Evolutionary conservation across 2,329 filamentous ascomycete species (phyloP), one percentile per base, ranked within the genome.

Genomic region (Fusarium praegraminearum): DNA sequence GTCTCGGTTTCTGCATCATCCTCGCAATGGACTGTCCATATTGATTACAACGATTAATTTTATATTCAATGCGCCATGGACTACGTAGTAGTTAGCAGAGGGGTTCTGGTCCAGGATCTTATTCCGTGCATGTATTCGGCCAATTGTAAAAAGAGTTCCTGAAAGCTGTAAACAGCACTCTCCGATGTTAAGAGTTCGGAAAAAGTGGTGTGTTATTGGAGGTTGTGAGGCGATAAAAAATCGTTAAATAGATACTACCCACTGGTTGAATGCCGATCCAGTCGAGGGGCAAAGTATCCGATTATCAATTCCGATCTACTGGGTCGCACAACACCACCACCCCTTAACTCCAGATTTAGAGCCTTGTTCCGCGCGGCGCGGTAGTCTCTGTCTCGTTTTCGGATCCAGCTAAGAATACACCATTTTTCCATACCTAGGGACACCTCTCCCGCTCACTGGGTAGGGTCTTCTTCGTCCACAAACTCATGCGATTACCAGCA

Each of bases 31-130:
- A 30, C 61, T 65, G 57, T 70, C 62, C 67, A 41, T 36, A 36
- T 56, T 41, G 33, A 43, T 72, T 63, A 62, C 47, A 68, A 74
- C 72, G 71, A 62, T 59, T 69, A 67, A 74, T 65, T 62, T 75
- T 68, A 73, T 69, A 68, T 69, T 70, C 36, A 57, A 53, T 35
- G 59, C 61, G 32, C 64, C 64, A 69, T 72, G 63, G 71, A 64
- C 43, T 41, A 50, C 65, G 65, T 73, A 62, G 65, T 62, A 61
- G 70, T 46, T 52, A 28, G 15, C 43, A 50, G 67, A 61, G 49
- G 44, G 58, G 43, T 55, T 30, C 61, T 24, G 56, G 61, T 43
- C 62, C 49, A 55, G 51, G 51, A 72, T 70, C 60, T 65, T 55
- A 38, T 57, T 62, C 46, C 30, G n/a, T 54, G 41, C 62, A 33